phyloP scores from a whole-genome alignment of 2,329 filamentous ascomycete species.

The Aspergillus sclerotialis region DNA sequence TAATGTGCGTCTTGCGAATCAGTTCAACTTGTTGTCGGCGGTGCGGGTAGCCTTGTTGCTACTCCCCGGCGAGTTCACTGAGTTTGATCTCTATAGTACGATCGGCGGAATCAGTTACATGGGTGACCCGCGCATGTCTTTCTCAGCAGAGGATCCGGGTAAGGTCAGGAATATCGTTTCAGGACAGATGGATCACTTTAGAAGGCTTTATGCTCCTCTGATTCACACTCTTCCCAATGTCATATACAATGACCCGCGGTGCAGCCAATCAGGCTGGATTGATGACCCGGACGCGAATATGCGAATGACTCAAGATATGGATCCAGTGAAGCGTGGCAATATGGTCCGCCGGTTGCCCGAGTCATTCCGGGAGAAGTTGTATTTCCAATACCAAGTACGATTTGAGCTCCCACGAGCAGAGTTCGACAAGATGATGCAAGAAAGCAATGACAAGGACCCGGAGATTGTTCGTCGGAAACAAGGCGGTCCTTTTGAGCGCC shows the following conservation, averaged over 20 bases:
- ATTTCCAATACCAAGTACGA: conserved; percentile 91
- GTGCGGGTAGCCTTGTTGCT: conserved; percentile 83
- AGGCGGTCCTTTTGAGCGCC: conserved; percentile 77
- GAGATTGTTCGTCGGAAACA: conserved; percentile 64
- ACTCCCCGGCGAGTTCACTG: conserved; percentile 75
- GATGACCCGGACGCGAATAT: conserved; percentile 59
- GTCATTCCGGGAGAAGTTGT: conserved; percentile 78
- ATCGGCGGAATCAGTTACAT: conserved; percentile 92
- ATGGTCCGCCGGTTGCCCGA: conserved; percentile 91
- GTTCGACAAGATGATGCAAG: conserved; percentile 77
- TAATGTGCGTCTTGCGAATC: conserved; percentile 84
- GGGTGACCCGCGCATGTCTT: conserved; percentile 90
- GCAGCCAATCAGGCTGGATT: conserved; percentile 54
- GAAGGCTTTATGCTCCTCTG: conserved; percentile 81
- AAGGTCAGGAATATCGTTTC: conserved; percentile 94
- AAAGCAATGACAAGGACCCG: conserved; percentile 60
- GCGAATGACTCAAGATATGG: conserved; percentile 80
- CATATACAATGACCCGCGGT: conserved; percentile 61
- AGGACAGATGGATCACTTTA: conserved; percentile 86
- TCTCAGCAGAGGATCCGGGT: conserved; percentile 81
- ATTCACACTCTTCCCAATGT: conserved; percentile 88
- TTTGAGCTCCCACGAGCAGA: conserved; percentile 77
- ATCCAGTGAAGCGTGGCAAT: conserved; percentile 80
- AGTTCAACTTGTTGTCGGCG: conserved; percentile 89
- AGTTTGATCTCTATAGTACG: conserved; percentile 79